phyloP scores from a whole-genome alignment of 805 yeast genomes.

The Hanseniaspora mollemarum region DNA sequence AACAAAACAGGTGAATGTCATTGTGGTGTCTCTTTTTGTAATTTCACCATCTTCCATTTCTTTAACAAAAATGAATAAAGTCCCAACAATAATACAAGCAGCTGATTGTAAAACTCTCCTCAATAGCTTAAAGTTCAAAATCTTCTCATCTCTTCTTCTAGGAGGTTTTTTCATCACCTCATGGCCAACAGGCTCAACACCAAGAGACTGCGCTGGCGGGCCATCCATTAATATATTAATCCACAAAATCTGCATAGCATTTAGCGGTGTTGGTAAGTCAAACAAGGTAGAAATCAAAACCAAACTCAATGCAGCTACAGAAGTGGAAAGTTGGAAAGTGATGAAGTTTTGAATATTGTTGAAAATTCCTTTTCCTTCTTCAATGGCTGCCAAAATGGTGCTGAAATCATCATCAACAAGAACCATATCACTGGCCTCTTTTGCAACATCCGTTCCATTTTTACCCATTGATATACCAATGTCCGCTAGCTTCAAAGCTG shows the following conservation, averaged over 20 bases:
- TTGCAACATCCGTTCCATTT: constrained; percentile 96
- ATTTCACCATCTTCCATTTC: constrained; percentile 76
- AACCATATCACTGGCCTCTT: constrained; percentile 97
- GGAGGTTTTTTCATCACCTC: constrained; percentile 97
- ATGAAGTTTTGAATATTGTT: constrained; percentile 88
- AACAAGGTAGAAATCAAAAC: constrained; percentile 80
- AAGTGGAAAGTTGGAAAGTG: constrained; percentile 90
- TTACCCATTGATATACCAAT: constrained; percentile 91
- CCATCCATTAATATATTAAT: constrained; percentile 97
- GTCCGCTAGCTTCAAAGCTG: constrained; percentile 92
- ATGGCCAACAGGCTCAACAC: constrained; percentile 94
- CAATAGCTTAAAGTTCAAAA: constrained; percentile 58
- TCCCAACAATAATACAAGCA: constrained; percentile 64
- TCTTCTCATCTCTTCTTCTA: constrained; percentile 73
- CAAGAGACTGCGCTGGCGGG: constrained; percentile 95
- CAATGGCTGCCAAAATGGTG: constrained; percentile 83
- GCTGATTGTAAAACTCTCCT: constrained; percentile 71
- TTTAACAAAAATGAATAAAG: constrained; percentile 70
- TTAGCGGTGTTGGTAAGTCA: constrained; percentile 83
- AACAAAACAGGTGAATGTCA: constrained; percentile 97
- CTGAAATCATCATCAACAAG: constrained; percentile 93
- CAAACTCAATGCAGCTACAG: constrained; percentile 85
- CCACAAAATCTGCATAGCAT: constrained; percentile 98
- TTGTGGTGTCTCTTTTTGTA: constrained; percentile 92
- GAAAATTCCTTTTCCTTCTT: constrained; percentile 96